These are phyloP conservation scores for Canariomyces notabilis DNA, from an alignment of 2,329 filamentous ascomycete genomes.

Conservation along the genomic window DNA sequence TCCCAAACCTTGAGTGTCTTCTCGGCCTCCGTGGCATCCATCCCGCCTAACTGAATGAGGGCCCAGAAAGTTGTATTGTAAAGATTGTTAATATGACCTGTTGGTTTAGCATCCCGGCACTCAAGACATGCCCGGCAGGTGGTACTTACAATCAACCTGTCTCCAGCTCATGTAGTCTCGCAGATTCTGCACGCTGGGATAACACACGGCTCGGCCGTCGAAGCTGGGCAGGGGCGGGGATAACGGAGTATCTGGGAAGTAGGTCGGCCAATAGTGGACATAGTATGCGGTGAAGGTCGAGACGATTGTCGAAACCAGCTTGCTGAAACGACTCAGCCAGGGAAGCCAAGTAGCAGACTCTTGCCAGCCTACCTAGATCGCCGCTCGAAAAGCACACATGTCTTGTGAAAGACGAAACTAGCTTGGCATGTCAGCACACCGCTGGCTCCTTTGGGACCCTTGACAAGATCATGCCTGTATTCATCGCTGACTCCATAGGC, in stretches of 20 bases:
- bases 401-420: constrained; percentile 86
- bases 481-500: constrained; percentile 95
- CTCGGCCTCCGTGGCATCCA: constrained; percentile 75
- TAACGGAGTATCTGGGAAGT: constrained; percentile 68
- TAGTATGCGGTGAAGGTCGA: constrained; percentile 94
- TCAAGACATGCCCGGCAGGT: background rate
- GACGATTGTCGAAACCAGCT: constrained; percentile 84
- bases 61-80: constrained; percentile 98
- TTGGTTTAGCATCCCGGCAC: constrained; percentile 37
- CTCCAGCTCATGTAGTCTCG: constrained; percentile 96
- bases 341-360: constrained; percentile 19
- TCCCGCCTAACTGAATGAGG: constrained; percentile 70
- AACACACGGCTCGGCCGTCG: constrained; percentile 85
- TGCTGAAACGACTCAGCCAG: constrained; percentile 47
- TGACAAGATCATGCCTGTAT: constrained; percentile 55
- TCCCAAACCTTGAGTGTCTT: constrained; percentile 62
- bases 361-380: constrained; percentile 58
- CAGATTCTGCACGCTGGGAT: constrained; percentile 75
- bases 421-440: constrained; percentile 8
- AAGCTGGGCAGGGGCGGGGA: constrained; percentile 78
- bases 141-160: constrained; percentile 79
- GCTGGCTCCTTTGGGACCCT: constrained; percentile 18
- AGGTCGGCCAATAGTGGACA: constrained; percentile 70
- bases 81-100: constrained; percentile 96
- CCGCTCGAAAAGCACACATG: constrained; percentile 77